Evolutionary conservation across 2,329 filamentous ascomycete genomes (phyloP), one percentile per base, ranked within the genome.

Genomic region (Aspergillus viridinutans): DNA sequence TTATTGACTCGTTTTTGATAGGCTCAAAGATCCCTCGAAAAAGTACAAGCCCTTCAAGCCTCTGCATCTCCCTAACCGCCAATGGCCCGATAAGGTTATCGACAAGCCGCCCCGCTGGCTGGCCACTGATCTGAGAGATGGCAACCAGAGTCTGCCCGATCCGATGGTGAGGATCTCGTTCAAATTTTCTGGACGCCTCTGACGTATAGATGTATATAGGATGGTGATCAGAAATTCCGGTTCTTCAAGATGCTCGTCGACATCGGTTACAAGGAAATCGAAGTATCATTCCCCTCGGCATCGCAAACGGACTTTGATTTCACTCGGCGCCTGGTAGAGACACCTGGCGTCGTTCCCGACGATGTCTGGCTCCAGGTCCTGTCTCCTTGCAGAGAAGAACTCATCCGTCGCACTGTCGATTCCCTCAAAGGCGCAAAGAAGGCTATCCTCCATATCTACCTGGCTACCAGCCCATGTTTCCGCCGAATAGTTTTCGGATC

Each of bases 281-380:
- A 97, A 73, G 89, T 97, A 21, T 94, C 92, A 4, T 97, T 96
- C 77, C 93, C 93, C 51, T 96, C 92, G 0, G 92, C 93, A 14
- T 96, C 92, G 42, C 89, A 96, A 72, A 96, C 90, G 69, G 94
- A 97, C 78, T 97, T 92, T 79, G 90, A 96, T 80, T 97, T 97
- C 72, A 96, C 92, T 43, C 84, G 91, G 64, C 86, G 88, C 69
- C 80, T 97, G 64, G 85, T 97, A 62, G 88, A 95, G 68, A 96
- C 91, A 1, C 90, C 90, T 10, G 90, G 90, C 43, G 83, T 86
- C 14, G 85, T 92, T 8, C 92, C 92, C 54, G 90, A 94, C 70
- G 92, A 97, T 74, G 92, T 97, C 55, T 92, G 84, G 81, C 81
- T 97, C 58, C 92, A 97, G 73, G 93, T 97, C 53, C 86, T 97